Percentiles rank a stretch among this genome's conserved stretches.
Conservation (phyloP, 2,329 filamentous ascomycete species). For the Byssothecium circinans region DNA sequence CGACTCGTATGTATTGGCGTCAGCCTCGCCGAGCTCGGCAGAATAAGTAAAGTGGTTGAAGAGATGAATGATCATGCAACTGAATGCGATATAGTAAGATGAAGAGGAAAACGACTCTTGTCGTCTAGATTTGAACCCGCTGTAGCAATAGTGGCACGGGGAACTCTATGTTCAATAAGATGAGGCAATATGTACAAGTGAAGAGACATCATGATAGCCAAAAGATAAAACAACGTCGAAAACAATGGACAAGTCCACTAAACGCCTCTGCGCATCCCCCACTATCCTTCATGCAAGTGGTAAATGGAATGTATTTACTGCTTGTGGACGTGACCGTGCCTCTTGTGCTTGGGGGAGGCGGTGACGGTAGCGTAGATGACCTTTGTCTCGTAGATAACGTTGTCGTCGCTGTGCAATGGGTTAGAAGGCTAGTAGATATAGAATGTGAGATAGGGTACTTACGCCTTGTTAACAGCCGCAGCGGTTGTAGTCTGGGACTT, state of each 20-base stretch:
- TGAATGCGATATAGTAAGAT: too few species aligned
- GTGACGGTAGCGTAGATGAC: constrained; percentile 27
- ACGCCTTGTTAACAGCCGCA: background rate
- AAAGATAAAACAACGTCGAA: background rate
- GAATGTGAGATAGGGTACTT: background rate
- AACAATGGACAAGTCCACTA: background rate
- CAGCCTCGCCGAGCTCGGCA: too few species aligned
- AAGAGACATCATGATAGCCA: background rate
- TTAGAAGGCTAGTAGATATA: background rate
- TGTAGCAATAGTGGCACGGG: too few species aligned
- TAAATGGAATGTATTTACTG: background rate
- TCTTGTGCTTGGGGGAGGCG: constrained; percentile 20
- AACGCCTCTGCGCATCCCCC: background rate
- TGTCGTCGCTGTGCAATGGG: constrained; percentile 5
- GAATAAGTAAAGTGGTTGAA: too few species aligned
- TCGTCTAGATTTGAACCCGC: too few species aligned
- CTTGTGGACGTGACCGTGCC: constrained; percentile 9
- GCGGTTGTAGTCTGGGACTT: constrained; percentile 1
- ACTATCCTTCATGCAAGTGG: background rate
- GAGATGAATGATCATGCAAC: too few species aligned
- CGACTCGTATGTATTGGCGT: too few species aligned
- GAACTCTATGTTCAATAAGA: too few species aligned
- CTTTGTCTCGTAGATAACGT: constrained; percentile 26
- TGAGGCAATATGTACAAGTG: background rate
- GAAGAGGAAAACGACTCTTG: too few species aligned